Evolutionary conservation across 352 stramenopile genomes (phyloP), one percentile per base, ranked within the genome.

Genomic region (Globisporangium solare): DNA sequence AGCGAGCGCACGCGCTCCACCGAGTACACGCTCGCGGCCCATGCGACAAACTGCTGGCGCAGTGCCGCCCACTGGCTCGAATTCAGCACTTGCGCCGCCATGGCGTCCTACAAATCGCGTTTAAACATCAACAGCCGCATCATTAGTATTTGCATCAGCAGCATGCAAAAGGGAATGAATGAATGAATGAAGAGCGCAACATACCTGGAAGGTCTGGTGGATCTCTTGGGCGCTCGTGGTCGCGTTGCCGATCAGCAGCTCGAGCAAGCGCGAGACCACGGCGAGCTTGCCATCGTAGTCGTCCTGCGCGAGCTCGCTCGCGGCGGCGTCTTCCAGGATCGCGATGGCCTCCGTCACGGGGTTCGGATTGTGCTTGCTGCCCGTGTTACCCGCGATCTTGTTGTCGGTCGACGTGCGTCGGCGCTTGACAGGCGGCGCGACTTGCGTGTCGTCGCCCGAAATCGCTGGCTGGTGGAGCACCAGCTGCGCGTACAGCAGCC

Each of bases 401-500:
- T 69, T 71, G 22, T 68, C 47, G 14, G 63, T 60, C n/a, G 63
- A 70, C 18, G 75, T 84, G 8, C 79, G 71, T 14, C 75, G 73
- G 35, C 83, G 79, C 68, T 93, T 89, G 37, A 67, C 50, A 15
- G 64, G 61, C 1, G 65, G 61, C 31, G 45, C 21, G 2, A 63
- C 56, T 3, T 60, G 32, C 20, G 60, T 31, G 45, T 51, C 47
- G 10, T 54, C 60, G 1, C 50, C 37, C 14, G 27, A 35, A 35
- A 35, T 8, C 3, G 27, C 10, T 35, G 32, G 31, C 17, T 63
- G 56, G 55, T 90, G 80, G 52, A 92, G 70, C 43, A 84, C 63
- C 7, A 94, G 68, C 63, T 92, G 84, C 37, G 84, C 73, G 47
- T 88, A 75, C 43, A 94, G 64, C 31, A 92, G 60, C 78, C 80